Percentiles rank a stretch among this genome's conserved stretches.
Conservation (phyloP, 257 asterid species). For the Solanum lycopersicoides region DNA sequence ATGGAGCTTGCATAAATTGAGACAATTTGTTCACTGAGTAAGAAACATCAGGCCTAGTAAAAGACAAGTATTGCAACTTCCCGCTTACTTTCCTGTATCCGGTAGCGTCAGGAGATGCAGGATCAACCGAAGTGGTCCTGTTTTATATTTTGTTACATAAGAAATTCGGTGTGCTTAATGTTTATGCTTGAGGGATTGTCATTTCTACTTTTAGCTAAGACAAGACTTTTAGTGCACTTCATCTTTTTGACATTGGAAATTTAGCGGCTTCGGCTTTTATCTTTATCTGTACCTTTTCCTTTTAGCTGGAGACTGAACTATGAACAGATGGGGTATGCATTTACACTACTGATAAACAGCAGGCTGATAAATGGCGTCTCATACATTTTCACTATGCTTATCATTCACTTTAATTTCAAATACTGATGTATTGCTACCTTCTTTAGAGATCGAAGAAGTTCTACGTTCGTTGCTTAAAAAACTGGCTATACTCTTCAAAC, state of each 20-base stretch:
- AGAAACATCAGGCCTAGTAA: background rate
- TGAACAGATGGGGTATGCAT: background rate
- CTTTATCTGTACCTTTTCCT: background rate
- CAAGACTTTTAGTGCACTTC: background rate
- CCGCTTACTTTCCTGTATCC: background rate
- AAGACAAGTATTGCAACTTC: background rate
- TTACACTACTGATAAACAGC: background rate
- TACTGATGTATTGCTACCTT: background rate
- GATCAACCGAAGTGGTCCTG: background rate
- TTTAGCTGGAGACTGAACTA: background rate
- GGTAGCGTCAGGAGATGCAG: background rate
- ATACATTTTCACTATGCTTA: background rate
- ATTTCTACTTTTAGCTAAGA: background rate
- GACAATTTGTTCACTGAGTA: background rate
- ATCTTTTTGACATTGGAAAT: background rate
- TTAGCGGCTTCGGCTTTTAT: background rate
- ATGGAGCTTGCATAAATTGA: background rate
- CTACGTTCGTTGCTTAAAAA: background rate
- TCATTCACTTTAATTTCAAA: background rate
- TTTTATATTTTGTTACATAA: background rate
- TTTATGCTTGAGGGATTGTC: background rate
- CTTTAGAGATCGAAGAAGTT: background rate
- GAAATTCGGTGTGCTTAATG: background rate
- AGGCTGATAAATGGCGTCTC: background rate
- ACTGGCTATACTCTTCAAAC: background rate